Conservation (phyloP, 1,284 basidiomycete genomes). For the Mrakiaceae sp. region DNA sequence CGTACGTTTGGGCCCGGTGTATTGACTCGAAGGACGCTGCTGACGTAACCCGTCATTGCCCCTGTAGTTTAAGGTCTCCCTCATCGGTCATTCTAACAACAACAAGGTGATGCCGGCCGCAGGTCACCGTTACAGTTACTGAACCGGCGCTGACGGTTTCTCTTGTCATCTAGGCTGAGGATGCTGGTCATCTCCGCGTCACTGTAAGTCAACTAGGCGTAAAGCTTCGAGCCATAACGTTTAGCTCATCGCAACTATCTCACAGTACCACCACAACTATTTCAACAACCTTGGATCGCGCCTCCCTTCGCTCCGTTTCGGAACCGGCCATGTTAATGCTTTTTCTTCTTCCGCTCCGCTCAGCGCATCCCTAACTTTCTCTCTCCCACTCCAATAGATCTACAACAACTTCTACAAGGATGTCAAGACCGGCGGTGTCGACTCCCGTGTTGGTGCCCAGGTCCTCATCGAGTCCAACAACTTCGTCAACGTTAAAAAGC, state of each 20-base stretch:
- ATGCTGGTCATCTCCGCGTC: conserved; percentile 22
- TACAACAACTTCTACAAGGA: conserved; percentile 26
- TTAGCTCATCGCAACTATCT: conserved; percentile 2
- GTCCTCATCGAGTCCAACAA: conserved; percentile 22
- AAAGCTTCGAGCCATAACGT: background rate
- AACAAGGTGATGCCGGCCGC: conserved; percentile 14
- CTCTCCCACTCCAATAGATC: background rate
- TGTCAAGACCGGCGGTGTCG: conserved; percentile 20
- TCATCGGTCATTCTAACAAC: conserved; percentile 23
- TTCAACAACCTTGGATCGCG: conserved; percentile 21
- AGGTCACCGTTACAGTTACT: background rate
- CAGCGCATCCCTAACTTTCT: too few relatives aligned
- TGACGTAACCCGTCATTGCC: background rate
- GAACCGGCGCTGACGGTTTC: background rate
- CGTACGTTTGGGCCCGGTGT: background rate
- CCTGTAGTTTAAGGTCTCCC: background rate
- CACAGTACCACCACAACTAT: background rate
- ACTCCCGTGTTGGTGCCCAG: conserved; percentile 26
- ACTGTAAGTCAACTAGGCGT: background rate
- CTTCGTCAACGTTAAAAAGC: background rate
- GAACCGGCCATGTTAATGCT: too few relatives aligned
- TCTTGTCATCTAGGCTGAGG: conserved; percentile 14
- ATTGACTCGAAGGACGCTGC: background rate
- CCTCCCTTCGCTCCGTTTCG: background rate
- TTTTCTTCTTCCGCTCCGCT: too few relatives aligned